These are phyloP conservation scores for Eimeria tenella DNA, from an alignment of 169 alveolate species.

Conservation along the genomic window DNA sequence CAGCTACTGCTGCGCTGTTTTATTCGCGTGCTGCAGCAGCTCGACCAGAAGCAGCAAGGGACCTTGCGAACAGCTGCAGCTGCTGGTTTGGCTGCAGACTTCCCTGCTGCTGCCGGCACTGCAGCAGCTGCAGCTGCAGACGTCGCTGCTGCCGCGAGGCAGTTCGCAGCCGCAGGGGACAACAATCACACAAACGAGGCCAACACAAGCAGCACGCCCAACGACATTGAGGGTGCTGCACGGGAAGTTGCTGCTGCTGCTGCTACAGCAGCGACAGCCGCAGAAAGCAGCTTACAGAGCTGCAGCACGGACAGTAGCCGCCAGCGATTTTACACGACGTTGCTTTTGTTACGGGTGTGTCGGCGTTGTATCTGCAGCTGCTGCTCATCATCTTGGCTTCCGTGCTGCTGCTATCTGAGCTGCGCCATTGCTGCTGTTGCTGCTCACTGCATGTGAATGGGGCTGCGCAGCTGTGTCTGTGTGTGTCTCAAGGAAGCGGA, in stretches of 20 bases:
- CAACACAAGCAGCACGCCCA: slow-evolving; percentile 2
- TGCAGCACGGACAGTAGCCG: slow-evolving; percentile 31
- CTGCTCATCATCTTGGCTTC: neutral
- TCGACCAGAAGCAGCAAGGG: slow-evolving; percentile 29
- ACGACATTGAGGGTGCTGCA: slow-evolving; percentile 12
- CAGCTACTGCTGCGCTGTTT: slow-evolving; percentile 59
- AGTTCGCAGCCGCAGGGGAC: neutral
- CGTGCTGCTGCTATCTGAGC: neutral
- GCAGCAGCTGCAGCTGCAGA: slow-evolving; percentile 30
- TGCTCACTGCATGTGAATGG: neutral
- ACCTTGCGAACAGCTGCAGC: slow-evolving; percentile 30
- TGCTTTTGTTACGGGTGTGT: neutral
- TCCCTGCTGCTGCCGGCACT: slow-evolving; percentile 73
- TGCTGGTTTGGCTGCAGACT: slow-evolving; percentile 50
- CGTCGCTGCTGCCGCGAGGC: slow-evolving; percentile 12
- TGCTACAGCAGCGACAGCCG: neutral
- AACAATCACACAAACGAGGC: neutral
- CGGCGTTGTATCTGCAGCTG: neutral
- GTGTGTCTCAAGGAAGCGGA: slow-evolving; percentile 3
- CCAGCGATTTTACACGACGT: neutral
- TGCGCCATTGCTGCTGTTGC: slow-evolving; percentile 10
- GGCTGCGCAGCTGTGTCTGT: neutral
- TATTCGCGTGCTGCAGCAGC: slow-evolving; percentile 52
- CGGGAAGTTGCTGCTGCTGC: slow-evolving; percentile 17
- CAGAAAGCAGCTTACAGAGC: neutral